Conservation (phyloP, 768 basidiomycete genomes). For the Candolleomyces efflorescens region DNA sequence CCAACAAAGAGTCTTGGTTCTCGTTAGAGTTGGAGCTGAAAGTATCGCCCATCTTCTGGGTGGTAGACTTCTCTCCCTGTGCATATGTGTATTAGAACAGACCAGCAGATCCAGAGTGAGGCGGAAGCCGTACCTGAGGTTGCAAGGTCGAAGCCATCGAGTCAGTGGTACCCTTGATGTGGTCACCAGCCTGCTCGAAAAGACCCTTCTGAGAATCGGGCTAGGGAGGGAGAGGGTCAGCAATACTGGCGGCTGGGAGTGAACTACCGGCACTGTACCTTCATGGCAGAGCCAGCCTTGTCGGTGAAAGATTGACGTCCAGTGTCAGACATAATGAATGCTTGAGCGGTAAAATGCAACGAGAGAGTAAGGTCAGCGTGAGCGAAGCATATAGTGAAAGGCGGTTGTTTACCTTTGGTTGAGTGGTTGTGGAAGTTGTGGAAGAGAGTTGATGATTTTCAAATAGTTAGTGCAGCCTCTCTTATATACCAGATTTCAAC, state of each 20-base stretch:
- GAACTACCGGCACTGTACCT: conserved; percentile 29
- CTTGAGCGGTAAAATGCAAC: too few species aligned
- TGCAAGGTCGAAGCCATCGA: conserved; percentile 43
- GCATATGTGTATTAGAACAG: not conserved
- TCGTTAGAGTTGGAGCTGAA: conserved; percentile 46
- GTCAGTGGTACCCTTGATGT: conserved; percentile 43
- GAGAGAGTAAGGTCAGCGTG: too few species aligned
- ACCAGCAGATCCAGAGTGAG: too few species aligned
- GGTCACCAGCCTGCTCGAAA: conserved; percentile 48
- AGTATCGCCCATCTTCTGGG: conserved; percentile 46
- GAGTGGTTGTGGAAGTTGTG: not conserved
- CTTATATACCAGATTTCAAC: not conserved
- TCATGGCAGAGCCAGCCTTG: conserved; percentile 46
- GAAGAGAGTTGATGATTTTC: not conserved
- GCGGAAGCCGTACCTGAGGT: conserved; percentile 47
- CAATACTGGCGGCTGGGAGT: not conserved
- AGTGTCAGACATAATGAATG: conserved; percentile 47
- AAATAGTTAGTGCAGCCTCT: not conserved
- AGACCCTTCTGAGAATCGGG: conserved; percentile 58
- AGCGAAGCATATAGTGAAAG: too few species aligned
- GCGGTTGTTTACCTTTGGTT: too few species aligned
- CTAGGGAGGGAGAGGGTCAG: conserved; percentile 21
- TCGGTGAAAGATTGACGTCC: conserved; percentile 56
- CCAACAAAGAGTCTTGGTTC: conserved; percentile 40
- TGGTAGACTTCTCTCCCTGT: conserved; percentile 48